A percentile compares a stretch with the other conserved stretches of the same genome.
phyloP scores from a whole-genome alignment of 116 monocot species.

The Phalaenopsis hybrid region DNA sequence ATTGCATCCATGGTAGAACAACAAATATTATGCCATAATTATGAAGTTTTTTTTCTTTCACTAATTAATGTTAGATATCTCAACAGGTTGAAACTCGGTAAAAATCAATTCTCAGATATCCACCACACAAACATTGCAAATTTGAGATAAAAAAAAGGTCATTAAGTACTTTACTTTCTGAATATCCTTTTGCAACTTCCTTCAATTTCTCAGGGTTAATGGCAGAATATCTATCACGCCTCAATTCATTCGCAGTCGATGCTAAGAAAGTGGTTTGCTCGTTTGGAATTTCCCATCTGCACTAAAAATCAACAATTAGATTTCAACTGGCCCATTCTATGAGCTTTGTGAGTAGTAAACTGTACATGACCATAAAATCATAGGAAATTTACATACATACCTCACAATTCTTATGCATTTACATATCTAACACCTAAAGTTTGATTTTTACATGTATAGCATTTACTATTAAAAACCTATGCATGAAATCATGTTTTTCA shows the following conservation, averaged over 20 bases:
- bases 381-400: too few relatives aligned
- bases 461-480: too few relatives aligned
- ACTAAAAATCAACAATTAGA: not conserved
- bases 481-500: too few relatives aligned
- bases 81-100: not conserved
- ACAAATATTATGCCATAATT: not conserved
- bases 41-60: not conserved
- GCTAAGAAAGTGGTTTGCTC: conserved; percentile 36
- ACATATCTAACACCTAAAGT: too few relatives aligned
- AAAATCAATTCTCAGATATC: not conserved
- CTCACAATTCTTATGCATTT: too few relatives aligned
- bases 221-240: conserved; percentile 34
- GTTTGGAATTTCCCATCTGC: conserved; percentile 73
- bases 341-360: not conserved
- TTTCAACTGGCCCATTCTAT: not conserved
- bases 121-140: not conserved
- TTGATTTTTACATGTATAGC: too few relatives aligned
- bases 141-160: not conserved
- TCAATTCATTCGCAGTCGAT: conserved; percentile 79
- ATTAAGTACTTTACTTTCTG: conserved; percentile 36
- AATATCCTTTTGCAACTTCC: conserved; percentile 50
- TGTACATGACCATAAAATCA: not conserved
- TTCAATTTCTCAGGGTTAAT: conserved; percentile 62
- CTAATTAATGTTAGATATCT: not conserved
- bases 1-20: not conserved